These are phyloP conservation scores for Pseudognaphalium luteoalbum DNA, from an alignment of 129 eudicot genomes.

Conservation along the genomic window DNA sequence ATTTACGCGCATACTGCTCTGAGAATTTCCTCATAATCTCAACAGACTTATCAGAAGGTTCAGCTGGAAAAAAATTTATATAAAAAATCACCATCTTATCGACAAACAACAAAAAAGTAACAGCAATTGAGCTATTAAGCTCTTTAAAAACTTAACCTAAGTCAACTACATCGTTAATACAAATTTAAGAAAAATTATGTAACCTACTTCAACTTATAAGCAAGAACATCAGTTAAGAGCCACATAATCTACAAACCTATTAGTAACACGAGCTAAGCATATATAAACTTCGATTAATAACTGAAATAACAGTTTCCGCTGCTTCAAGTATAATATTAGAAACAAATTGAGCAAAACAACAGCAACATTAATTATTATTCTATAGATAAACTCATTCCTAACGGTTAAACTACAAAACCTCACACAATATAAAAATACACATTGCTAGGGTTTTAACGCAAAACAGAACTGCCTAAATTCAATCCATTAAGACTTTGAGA, in stretches of 20 bases:
- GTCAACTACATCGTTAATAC: constrained; percentile 1
- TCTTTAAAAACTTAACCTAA: constrained; percentile 1
- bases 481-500: neutral
- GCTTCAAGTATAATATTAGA: neutral
- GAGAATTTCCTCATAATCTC: constrained; percentile 98
- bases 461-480: constrained; percentile 7
- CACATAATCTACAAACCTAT: neutral
- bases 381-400: neutral
- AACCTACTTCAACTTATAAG: neutral
- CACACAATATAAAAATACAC: neutral
- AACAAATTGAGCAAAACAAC: neutral
- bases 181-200: neutral
- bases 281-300: neutral
- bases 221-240: neutral
- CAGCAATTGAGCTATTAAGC: neutral
- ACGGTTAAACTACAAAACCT: neutral
- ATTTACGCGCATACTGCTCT: constrained; percentile 94
- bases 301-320: neutral
- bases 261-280: neutral
- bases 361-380: neutral
- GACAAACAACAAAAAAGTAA: neutral
- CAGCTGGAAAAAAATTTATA: constrained; percentile 39
- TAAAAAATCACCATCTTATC: constrained; percentile 2
- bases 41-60: constrained; percentile 86
- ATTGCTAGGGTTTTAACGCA: constrained; percentile 16